Evolutionary conservation across 2,329 filamentous ascomycete genomes (phyloP), one percentile per base, ranked within the genome.

Genomic region (Dryadomyces quercus-mongolicae): DNA sequence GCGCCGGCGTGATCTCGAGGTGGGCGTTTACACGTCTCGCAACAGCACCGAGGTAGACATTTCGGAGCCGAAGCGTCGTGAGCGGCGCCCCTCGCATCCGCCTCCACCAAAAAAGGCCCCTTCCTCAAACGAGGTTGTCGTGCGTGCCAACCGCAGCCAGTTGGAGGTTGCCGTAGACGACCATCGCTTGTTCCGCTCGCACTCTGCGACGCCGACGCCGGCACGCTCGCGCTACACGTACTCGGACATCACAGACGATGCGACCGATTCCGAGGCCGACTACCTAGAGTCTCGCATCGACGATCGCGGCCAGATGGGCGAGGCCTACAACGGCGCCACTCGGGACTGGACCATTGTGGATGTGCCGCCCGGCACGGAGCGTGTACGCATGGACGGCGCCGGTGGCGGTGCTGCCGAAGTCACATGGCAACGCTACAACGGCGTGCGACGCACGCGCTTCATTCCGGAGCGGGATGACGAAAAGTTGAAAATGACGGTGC

Each of bases 301-400:
- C 59, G 68, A 72, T 15, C 80, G 86, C 34, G 82, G 80, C 20
- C 80, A 80, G 58, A 78, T 84, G 63, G 86, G 85, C 52, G 88
- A 92, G 67, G 86, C 85, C 21, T 82, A 77, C 66, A 80, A 86
- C 61, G 86, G 87, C 52, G 82, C 81, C 18, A 89, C 85, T 40
- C 82, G 80, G 59, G 85, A 82, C 63, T 94, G 89, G 88, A 77
- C 81, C 53, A 86, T 94, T 58, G 78, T 95, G 42, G 88, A 94
- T 67, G 84, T 94, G 43, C 88, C 88, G 1, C 86, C 88, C 0
- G 88, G 88, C 56, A 92, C 88, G 0, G 85, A 88, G 70, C 80
- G 85, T 44, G 84, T 93, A n/a, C 78, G 80, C 53, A 85, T 93
- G 84, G 86, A 93, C 60, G 87, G 88, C 53, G 75, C 81, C 22